Base-by-base conservation (phyloP, 2,329 filamentous ascomycete species). In the Capronia coronata region DNA sequence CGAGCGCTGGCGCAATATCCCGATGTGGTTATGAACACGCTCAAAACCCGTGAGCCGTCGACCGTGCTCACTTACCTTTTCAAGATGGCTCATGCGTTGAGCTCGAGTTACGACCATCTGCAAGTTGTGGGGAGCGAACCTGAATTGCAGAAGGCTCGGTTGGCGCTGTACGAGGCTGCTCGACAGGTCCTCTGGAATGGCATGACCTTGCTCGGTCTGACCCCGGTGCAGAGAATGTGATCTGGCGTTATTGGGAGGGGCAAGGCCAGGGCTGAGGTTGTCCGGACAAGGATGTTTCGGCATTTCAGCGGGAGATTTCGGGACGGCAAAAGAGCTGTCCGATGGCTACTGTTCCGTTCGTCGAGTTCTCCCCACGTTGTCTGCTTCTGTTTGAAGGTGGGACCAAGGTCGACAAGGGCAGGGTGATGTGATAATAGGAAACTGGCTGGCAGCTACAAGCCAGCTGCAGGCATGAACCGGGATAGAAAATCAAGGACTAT, bases 21-120 rank as follows among this genome's bases (percentile, higher is more conserved):
- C 0, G 83, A 86, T 51, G 75, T 81, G 1, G 75, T 83, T 32
- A 61, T 77, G 52, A 79, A 82, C 51, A 82, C 82, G 0, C 70
- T 77, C 63, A 83, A 78, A 68, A 83, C 78, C 0, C 75, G 82
- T n/a, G 83, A 86, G 60, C 81, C 82, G 0, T 74, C 79, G 2
- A 82, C 79, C 0, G 74, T 84, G n/a, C 68, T 85, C 22, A 79
- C 75, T 1, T 86, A 85, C 61, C 67, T 86, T 38, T 83, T 83
- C 72, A 78, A 78, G 67, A 80, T 83, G 75, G 76, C 78, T 13
- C 80, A 83, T 65, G 70, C 74, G 56, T 65, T 83, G 46, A 79
- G 75, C 63, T 78, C 75, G 14, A 77, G 77, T 58, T 83, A 83
- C 64, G 79, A 83, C 59, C 74, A 78, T 49, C 68, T 83, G 51